phyloP scores from a whole-genome alignment of 164 flowering plant species.

The Platanus orientalis region DNA sequence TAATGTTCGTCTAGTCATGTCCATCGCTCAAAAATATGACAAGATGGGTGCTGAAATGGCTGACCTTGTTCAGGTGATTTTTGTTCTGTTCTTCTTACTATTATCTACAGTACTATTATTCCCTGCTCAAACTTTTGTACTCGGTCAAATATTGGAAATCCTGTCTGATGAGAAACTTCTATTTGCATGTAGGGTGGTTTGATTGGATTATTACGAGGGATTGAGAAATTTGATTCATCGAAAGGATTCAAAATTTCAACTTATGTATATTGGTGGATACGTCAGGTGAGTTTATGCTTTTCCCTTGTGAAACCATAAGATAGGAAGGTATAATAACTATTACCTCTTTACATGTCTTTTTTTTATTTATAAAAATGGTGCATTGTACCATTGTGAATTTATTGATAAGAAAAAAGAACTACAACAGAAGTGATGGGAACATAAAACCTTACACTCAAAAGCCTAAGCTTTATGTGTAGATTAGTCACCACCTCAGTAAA shows the following conservation, averaged over 20 bases:
- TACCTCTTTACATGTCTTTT: too few relatives aligned
- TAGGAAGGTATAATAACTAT: too few relatives aligned
- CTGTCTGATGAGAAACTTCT: not conserved
- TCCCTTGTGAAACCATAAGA: not conserved
- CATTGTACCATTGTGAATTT: too few relatives aligned
- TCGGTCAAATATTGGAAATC: not conserved
- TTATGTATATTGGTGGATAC: slow-evolving; percentile 99
- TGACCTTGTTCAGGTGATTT: slow-evolving; percentile 85
- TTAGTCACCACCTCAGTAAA: too few relatives aligned
- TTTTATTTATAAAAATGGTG: too few relatives aligned
- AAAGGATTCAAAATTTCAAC: slow-evolving; percentile 94
- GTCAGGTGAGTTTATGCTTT: slow-evolving; percentile 54
- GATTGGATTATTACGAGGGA: slow-evolving; percentile 88
- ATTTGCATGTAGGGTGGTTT: slow-evolving; percentile 67
- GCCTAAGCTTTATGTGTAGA: too few relatives aligned
- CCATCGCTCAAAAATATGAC: slow-evolving; percentile 83
- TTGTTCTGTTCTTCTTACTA: not conserved
- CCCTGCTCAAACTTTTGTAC: not conserved
- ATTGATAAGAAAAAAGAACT: too few relatives aligned
- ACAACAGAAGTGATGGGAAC: too few relatives aligned
- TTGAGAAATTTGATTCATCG: slow-evolving; percentile 96
- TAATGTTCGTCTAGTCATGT: slow-evolving; percentile 92
- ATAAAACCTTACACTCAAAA: too few relatives aligned
- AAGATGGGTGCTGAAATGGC: slow-evolving; percentile 95
- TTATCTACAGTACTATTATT: not conserved